Percentiles rank a stretch among this genome's conserved stretches.
phyloP scores from a whole-genome alignment of 1,284 basidiomycete genomes.

The Puccinia brachypodii region DNA sequence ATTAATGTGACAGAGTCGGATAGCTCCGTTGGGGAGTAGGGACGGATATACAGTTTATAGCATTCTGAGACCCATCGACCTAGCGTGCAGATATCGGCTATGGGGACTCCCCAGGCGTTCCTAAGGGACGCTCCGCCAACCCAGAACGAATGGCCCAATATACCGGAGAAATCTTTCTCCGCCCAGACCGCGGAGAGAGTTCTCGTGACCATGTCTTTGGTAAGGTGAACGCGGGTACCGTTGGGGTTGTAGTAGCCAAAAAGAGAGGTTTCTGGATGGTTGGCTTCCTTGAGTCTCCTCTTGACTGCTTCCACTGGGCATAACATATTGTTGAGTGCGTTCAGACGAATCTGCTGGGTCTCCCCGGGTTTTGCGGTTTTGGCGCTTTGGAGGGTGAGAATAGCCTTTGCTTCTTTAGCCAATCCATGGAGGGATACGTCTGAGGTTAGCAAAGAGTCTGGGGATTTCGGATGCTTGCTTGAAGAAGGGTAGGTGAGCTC shows the following conservation, averaged over 20 bases:
- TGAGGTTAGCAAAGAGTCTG: neutral
- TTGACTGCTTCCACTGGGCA: slow-evolving; percentile 5
- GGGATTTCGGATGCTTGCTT: neutral
- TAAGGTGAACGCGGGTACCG: neutral
- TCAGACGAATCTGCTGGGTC: neutral
- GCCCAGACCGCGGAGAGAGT: neutral
- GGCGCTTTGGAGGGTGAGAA: neutral
- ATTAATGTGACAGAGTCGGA: no score
- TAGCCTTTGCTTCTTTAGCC: neutral
- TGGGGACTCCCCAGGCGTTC: no score
- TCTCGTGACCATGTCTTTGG: neutral
- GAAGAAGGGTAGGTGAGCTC: neutral
- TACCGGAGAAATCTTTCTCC: neutral
- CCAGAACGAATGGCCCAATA: neutral
- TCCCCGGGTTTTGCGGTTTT: slow-evolving; percentile 9
- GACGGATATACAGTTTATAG: no score
- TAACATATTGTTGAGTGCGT: neutral
- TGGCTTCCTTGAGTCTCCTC: neutral
- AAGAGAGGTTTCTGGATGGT: neutral
- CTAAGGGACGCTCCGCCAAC: neutral
- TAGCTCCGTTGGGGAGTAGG: no score
- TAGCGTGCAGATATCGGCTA: no score
- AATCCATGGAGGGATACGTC: no score
- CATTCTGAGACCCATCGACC: no score
- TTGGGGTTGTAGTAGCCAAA: neutral